These are phyloP conservation scores for Apophysomyces ossiformis DNA, from an alignment of 371 early-diverging fungal species.

Conservation along the genomic window DNA sequence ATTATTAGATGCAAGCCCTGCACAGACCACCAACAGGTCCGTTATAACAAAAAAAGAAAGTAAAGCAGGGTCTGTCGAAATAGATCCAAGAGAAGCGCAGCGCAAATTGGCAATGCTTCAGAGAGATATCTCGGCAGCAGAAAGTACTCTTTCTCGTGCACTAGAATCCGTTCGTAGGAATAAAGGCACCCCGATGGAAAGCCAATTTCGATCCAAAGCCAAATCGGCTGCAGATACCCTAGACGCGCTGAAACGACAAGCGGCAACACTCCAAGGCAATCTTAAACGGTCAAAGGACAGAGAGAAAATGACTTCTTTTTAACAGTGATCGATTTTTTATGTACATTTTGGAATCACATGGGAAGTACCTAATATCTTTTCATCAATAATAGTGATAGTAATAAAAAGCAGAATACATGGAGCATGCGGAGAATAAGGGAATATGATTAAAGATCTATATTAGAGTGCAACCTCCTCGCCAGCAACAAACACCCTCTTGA, in stretches of 20 bases:
- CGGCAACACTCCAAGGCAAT: slow-evolving; percentile 15
- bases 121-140: slow-evolving; percentile 19
- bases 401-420: neutral
- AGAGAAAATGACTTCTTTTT: slow-evolving; percentile 35
- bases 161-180: slow-evolving; percentile 26
- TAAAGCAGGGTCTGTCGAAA: neutral
- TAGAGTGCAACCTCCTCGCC: slow-evolving; percentile 59
- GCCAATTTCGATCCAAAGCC: slow-evolving; percentile 24
- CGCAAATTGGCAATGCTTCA: slow-evolving; percentile 22
- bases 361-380: neutral
- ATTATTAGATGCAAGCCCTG: slow-evolving; percentile 8
- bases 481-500: slow-evolving; percentile 69
- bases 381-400: neutral
- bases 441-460: slow-evolving; percentile 3
- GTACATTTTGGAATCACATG: slow-evolving; percentile 8
- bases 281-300: slow-evolving; percentile 25
- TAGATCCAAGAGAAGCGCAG: slow-evolving; percentile 11
- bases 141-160: slow-evolving; percentile 15
- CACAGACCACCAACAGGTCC: neutral
- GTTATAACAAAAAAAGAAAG: neutral
- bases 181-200: slow-evolving; percentile 26
- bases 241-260: slow-evolving; percentile 16
- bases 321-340: slow-evolving; percentile 3
- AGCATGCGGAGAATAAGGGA: neutral
- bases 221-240: slow-evolving; percentile 18